Evolutionary conservation across 148 eudicot genomes (phyloP).

Genomic region (Fagopyrum esculentum): DNA sequence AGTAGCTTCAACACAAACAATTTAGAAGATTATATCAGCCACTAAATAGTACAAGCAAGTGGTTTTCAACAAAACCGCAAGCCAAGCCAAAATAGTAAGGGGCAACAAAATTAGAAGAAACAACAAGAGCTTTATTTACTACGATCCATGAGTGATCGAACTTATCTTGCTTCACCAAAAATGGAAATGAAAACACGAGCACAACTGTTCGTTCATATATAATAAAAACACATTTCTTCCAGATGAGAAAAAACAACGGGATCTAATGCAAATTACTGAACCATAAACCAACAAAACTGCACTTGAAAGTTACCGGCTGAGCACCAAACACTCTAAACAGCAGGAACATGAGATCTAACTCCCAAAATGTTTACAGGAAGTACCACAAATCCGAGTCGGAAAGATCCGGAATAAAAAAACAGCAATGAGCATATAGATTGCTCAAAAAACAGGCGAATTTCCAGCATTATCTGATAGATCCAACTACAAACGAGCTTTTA

Average conservation of each 20-base stretch:
- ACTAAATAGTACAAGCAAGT: not conserved
- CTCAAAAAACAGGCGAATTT: not conserved
- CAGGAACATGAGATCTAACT: constrained; percentile 1
- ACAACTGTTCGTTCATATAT: not conserved
- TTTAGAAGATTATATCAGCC: constrained; percentile 11
- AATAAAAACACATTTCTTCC: not conserved
- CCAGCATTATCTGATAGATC: not conserved
- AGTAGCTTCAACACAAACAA: constrained; percentile 15
- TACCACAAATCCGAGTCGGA: not conserved
- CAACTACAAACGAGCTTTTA: not conserved
- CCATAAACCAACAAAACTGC: not conserved
- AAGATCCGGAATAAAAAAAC: constrained; percentile 9
- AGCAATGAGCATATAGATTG: not conserved
- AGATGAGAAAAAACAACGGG: not conserved
- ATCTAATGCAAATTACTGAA: not conserved
- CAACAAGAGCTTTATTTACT: not conserved
- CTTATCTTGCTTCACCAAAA: not conserved
- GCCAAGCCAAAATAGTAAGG: not conserved
- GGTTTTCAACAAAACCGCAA: not conserved
- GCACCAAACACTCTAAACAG: not conserved
- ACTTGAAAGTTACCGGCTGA: not conserved
- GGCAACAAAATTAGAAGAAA: not conserved
- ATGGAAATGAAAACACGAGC: not conserved
- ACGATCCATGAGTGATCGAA: not conserved
- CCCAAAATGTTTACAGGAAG: not conserved